Evolutionary conservation across 805 yeast species (phyloP), one percentile per base, ranked within the genome.

Genomic region (Wickerhamiella kurtzmanii): DNA sequence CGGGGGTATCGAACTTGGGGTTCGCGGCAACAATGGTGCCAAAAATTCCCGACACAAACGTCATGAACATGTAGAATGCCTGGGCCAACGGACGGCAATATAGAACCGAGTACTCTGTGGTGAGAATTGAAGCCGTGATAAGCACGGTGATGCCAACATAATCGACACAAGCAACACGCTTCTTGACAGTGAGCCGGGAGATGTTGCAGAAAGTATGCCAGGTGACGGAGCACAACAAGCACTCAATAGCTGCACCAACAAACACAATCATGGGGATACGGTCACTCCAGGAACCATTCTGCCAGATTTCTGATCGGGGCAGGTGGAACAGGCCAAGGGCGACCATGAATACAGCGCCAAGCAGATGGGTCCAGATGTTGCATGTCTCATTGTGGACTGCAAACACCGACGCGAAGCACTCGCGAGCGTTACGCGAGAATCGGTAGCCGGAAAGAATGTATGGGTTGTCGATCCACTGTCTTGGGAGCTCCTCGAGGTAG

Each of bases 131-230:
- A 15, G 94, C 89, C 0, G 95, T 82, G 56, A 89, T 88, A 53
- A 92, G 68, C 13, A 87, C 73, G 0, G 96, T 86, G 54, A 89
- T 89, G 2, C 98, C 98, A 4, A 94, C 81, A 64, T 89, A 89
- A 66, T 89, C 98, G 39, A 88, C 77, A 63, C 98, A 92, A 0
- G 96, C 96, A 65, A 83, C 85, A 45, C 77, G 74, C 53, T 79
- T 72, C 60, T 95, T 74, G 52, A 77, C 61, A 18, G 68, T 57
- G 41, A 82, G 63, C 44, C 73, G 72, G 16, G 89, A 76, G 53
- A 86, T 82, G 51, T 86, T 79, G 49, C 82, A 76, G 64, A 86
- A 88, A 2, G 96, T 83, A 64, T 89, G 98, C 96, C 96, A 89
- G 38, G 80, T 65, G 2, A 80, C 77, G 1, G 96, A 86, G 40